These are phyloP conservation scores for Ogataea populi-albae DNA, from an alignment of 805 yeast species.

Conservation along the genomic window DNA sequence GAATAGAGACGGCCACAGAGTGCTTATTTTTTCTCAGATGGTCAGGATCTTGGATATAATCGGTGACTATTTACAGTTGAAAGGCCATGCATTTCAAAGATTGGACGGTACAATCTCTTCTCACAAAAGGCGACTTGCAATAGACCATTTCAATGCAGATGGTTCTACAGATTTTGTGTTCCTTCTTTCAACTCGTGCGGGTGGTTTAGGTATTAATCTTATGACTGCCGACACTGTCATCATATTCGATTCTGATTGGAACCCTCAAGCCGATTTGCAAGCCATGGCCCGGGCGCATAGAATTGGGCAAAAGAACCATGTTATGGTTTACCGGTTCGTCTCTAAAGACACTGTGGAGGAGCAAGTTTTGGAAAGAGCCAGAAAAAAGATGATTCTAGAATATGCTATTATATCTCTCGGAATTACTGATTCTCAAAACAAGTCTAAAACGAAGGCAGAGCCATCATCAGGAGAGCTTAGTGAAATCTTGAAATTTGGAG, in stretches of 20 bases:
- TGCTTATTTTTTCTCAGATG: conserved; percentile 94
- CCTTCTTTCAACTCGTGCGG: conserved; percentile 91
- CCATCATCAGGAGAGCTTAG: conserved; percentile 83
- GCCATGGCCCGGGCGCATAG: conserved; percentile 99
- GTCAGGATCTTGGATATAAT: conserved; percentile 92
- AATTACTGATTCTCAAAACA: conserved; percentile 65
- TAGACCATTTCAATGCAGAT: conserved; percentile 94
- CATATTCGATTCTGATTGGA: conserved; percentile 98
- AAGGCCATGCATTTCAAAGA: conserved; percentile 86
- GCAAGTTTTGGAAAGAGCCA: conserved; percentile 92
- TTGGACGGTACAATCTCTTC: conserved; percentile 97
- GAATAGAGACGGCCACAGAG: conserved; percentile 93
- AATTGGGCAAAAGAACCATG: conserved; percentile 99
- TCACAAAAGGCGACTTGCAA: conserved; percentile 86
- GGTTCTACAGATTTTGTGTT: conserved; percentile 91
- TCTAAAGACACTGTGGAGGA: conserved; percentile 98
- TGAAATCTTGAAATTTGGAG: conserved; percentile 95
- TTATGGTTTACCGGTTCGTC: conserved; percentile 95
- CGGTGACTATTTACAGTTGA: conserved; percentile 86
- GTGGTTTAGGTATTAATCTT: conserved; percentile 96
- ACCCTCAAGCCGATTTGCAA: conserved; percentile 98
- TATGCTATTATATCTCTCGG: conserved; percentile 97
- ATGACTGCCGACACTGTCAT: conserved; percentile 99
- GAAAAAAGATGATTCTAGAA: conserved; percentile 97
- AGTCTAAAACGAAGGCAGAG: conserved; percentile 58